phyloP scores from a whole-genome alignment of 257 asterid species.

The Craterostigma plantagineum region DNA sequence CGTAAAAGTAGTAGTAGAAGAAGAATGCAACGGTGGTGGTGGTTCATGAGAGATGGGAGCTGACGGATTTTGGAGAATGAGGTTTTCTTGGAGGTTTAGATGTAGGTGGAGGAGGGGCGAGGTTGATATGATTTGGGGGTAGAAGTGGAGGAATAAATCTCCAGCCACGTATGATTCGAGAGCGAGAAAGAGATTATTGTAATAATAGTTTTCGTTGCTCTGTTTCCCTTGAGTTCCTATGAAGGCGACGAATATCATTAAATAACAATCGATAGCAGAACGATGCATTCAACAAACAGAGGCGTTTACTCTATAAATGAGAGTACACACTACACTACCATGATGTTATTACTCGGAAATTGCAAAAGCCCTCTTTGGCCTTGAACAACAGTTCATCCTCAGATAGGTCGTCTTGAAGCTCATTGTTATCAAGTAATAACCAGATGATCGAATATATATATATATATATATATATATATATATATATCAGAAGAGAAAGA shows the following conservation, averaged over 20 bases:
- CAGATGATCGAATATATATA: neutral
- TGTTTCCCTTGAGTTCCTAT: too few relatives aligned
- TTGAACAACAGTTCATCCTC: constrained; percentile 21
- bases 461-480: neutral
- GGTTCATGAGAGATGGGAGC: neutral
- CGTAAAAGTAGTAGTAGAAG: neutral
- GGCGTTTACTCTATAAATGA: too few relatives aligned
- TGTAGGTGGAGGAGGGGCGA: constrained; percentile 1
- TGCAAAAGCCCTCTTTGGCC: constrained; percentile 11
- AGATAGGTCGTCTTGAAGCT: constrained; percentile 27
- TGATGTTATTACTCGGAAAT: constrained; percentile 14
- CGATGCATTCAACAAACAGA: neutral
- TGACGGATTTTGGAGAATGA: constrained; percentile 24
- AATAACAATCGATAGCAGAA: too few relatives aligned
- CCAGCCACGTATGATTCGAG: neutral
- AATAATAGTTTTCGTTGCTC: neutral
- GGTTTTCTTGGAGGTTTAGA: constrained; percentile 12
- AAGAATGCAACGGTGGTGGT: too few relatives aligned
- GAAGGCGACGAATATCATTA: too few relatives aligned
- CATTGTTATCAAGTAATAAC: constrained; percentile 43
- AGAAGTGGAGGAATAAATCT: neutral
- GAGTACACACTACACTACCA: constrained; percentile 2
- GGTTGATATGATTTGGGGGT: too few relatives aligned
- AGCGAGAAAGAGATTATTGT: neutral
- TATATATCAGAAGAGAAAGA: neutral